These are phyloP conservation scores for Euphorbia schlechtendalii DNA, from an alignment of 441 rosid genomes.

Conservation along the genomic window DNA sequence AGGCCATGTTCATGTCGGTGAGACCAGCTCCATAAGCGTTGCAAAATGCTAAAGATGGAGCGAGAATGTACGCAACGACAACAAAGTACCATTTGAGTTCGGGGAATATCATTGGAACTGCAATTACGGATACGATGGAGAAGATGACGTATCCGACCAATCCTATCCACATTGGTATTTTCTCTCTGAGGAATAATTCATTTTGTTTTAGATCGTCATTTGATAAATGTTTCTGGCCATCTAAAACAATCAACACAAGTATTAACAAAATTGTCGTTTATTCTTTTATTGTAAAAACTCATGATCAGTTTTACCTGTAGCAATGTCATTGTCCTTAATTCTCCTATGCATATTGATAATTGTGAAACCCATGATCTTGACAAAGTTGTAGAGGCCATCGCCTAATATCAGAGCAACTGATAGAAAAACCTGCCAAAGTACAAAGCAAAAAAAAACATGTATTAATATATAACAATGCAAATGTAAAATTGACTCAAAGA, in stretches of 20 bases:
- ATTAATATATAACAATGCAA: no score
- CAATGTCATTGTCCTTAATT: constrained; percentile 36
- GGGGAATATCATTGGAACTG: constrained; percentile 54
- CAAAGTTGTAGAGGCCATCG: constrained; percentile 84
- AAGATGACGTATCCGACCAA: constrained; percentile 37
- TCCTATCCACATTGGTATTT: constrained; percentile 55
- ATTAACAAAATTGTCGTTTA: no score
- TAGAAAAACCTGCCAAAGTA: constrained; percentile 44
- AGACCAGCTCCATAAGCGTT: constrained; percentile 71
- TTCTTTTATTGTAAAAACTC: no score
- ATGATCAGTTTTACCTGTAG: constrained; percentile 22
- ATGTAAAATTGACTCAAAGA: no score
- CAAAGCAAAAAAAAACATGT: neutral
- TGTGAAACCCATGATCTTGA: constrained; percentile 56
- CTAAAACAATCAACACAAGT: neutral
- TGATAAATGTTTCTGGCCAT: constrained; percentile 12
- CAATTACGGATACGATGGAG: constrained; percentile 38
- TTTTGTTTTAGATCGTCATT: constrained; percentile 29
- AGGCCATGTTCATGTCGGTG: constrained; percentile 70
- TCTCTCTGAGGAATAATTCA: constrained; percentile 48
- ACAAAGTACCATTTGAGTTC: constrained; percentile 65
- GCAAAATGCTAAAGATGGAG: constrained; percentile 63
- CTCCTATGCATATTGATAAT: constrained; percentile 38
- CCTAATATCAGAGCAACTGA: constrained; percentile 85
- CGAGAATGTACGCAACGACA: constrained; percentile 45